Evolutionary conservation across 2,329 filamentous ascomycete species (phyloP).

Genomic region (Colletotrichum sp.): DNA sequence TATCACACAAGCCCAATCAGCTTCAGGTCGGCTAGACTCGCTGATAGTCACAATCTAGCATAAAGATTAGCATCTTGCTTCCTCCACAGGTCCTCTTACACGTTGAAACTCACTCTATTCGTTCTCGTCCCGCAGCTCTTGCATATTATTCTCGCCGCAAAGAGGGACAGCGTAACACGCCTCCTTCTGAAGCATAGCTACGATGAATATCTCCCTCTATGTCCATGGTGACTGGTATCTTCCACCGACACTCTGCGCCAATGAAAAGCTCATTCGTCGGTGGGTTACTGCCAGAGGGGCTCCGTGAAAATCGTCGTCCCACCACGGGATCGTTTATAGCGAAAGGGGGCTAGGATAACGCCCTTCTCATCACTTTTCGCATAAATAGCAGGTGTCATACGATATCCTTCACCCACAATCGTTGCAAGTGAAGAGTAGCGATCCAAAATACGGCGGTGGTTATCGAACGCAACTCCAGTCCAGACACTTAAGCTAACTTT

Average conservation of each 20-base stretch:
- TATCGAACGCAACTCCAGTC: neutral
- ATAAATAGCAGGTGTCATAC: neutral
- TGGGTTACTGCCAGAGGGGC: too few relatives aligned
- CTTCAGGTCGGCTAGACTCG: too few relatives aligned
- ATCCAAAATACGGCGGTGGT: neutral
- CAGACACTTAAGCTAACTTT: neutral
- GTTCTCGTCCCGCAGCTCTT: neutral
- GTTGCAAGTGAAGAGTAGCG: neutral
- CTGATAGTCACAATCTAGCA: neutral
- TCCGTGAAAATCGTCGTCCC: too few relatives aligned
- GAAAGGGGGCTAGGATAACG: accelerated
- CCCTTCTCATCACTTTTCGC: neutral
- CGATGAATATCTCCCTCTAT: accelerated
- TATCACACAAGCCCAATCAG: too few relatives aligned
- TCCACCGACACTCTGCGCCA: too few relatives aligned
- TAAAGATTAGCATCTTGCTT: neutral
- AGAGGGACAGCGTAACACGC: neutral
- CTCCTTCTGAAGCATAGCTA: neutral
- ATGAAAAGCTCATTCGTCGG: too few relatives aligned
- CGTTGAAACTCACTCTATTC: neutral
- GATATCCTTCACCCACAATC: neutral
- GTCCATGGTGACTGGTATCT: neutral
- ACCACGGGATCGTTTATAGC: neutral
- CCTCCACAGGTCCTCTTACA: neutral
- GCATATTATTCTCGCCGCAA: neutral